These are phyloP conservation scores for Pleurotus salmoneostramineus DNA, from an alignment of 768 basidiomycete species.

Conservation along the genomic window DNA sequence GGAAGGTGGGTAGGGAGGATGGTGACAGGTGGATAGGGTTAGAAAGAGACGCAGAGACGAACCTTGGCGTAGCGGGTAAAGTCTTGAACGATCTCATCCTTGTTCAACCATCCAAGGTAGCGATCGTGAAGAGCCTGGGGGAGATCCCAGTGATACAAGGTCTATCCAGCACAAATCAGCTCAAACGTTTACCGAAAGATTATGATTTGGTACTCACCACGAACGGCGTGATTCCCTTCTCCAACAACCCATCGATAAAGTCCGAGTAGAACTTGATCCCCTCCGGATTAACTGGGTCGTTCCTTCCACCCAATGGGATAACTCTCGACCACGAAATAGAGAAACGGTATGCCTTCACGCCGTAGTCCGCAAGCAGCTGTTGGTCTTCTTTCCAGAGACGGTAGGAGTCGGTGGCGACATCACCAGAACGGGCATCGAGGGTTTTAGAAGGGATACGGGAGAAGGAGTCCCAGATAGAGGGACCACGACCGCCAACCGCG, in stretches of 20 bases:
- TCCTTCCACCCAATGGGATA: slow-evolving; percentile 68
- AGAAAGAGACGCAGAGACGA: slow-evolving; percentile 14
- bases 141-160: slow-evolving; percentile 77
- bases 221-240: slow-evolving; percentile 62
- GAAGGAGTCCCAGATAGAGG: slow-evolving; percentile 76
- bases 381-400: slow-evolving; percentile 66
- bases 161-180: slow-evolving; percentile 28
- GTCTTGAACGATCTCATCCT: slow-evolving; percentile 65
- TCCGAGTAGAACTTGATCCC: slow-evolving; percentile 70
- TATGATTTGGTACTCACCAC: slow-evolving; percentile 38
- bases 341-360: slow-evolving; percentile 73
- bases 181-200: neutral
- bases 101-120: slow-evolving; percentile 75
- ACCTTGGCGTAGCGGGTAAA: slow-evolving; percentile 57
- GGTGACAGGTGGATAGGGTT: neutral
- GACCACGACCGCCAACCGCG: slow-evolving; percentile 55
- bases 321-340: slow-evolving; percentile 75
- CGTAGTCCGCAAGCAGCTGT: slow-evolving; percentile 55
- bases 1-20: neutral
- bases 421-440: slow-evolving; percentile 60
- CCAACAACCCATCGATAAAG: slow-evolving; percentile 64
- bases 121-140: slow-evolving; percentile 71
- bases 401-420: slow-evolving; percentile 72
- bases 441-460: slow-evolving; percentile 64
- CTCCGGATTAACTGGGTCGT: slow-evolving; percentile 67